phyloP scores from a whole-genome alignment of 352 stramenopile species.

The Detonula confervacea region DNA sequence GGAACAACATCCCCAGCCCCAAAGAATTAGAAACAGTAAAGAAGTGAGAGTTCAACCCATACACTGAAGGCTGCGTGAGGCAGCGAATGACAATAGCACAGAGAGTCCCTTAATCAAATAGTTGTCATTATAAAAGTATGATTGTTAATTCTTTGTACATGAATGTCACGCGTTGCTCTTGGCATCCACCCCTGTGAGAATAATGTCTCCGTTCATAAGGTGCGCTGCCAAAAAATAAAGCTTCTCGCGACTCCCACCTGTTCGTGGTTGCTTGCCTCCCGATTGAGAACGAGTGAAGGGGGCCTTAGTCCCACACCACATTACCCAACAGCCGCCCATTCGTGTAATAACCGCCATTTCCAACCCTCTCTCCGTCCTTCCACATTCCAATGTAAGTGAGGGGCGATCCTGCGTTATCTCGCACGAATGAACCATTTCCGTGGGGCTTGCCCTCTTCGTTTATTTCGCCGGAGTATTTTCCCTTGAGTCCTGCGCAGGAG shows the following conservation, averaged over 20 bases:
- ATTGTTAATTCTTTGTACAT: no score
- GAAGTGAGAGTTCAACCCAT: no score
- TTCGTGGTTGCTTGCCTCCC: neutral
- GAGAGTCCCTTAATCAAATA: no score
- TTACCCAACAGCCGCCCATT: slow-evolving; percentile 44
- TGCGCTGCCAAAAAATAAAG: neutral
- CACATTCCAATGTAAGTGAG: slow-evolving; percentile 40
- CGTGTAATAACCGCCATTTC: slow-evolving; percentile 43
- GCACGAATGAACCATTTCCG: slow-evolving; percentile 38
- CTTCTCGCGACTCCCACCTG: neutral
- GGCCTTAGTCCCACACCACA: slow-evolving; percentile 48
- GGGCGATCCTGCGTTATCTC: slow-evolving; percentile 24
- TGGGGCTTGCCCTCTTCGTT: slow-evolving; percentile 41
- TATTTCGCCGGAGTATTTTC: slow-evolving; percentile 41
- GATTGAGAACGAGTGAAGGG: neutral
- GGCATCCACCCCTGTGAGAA: no score
- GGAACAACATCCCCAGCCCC: no score
- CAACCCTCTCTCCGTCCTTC: slow-evolving; percentile 38
- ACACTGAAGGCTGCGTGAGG: no score
- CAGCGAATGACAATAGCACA: no score
- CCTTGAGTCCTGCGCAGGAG: slow-evolving; percentile 23
- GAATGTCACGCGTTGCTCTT: no score
- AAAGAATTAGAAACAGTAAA: no score
- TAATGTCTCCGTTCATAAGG: no score
- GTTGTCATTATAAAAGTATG: no score